Evolutionary conservation across 345 rosid genomes (phyloP).

Genomic region (Eucalyptus lansdowneana): DNA sequence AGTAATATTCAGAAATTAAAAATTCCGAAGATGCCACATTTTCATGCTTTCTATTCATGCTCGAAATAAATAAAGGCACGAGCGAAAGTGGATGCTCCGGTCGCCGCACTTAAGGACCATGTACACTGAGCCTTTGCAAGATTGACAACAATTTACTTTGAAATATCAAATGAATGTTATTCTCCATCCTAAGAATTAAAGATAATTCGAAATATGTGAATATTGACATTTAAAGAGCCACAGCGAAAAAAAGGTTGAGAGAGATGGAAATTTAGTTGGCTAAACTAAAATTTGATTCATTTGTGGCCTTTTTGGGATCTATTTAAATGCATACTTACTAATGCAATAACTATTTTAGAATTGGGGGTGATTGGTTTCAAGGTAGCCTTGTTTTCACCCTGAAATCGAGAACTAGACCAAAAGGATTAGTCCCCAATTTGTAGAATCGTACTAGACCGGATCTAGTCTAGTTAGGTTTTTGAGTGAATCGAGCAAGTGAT

Average conservation of each 20-base stretch:
- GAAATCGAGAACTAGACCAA: neutral
- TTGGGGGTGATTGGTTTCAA: rapidly evolving
- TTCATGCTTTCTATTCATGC: neutral
- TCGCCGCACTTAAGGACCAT: neutral
- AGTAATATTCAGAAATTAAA: too few relatives aligned
- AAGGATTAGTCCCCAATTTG: neutral
- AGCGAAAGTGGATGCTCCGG: neutral
- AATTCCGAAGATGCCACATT: neutral
- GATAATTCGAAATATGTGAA: neutral
- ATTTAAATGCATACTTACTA: neutral
- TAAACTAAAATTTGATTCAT: neutral
- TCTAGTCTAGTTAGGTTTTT: neutral
- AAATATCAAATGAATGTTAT: neutral
- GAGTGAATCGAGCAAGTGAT: neutral
- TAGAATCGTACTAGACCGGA: rapidly evolving
- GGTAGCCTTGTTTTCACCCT: rapidly evolving
- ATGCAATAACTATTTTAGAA: too few relatives aligned
- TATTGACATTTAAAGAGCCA: neutral
- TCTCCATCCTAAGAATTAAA: neutral
- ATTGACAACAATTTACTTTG: neutral
- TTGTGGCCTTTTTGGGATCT: too few relatives aligned
- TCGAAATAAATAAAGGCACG: neutral
- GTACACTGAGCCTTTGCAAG: neutral
- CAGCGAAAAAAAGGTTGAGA: neutral
- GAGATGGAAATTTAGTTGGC: neutral